Base-by-base conservation (phyloP, 75 land plant genomes). In the Cryptomeria japonica region DNA sequence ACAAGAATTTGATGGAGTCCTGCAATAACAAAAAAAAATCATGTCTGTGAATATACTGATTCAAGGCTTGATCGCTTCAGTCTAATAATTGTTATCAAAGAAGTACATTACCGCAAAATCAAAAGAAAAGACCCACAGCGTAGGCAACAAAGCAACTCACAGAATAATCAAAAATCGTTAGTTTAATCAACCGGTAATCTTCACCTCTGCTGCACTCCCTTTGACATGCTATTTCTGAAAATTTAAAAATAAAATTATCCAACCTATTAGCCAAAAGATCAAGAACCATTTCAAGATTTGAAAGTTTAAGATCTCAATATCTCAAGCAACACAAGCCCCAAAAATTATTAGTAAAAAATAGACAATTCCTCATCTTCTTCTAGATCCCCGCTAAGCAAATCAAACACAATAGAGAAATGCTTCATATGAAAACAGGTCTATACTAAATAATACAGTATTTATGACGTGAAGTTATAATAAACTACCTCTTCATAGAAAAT, bases 181-280 rank as follows among this genome's bases (percentile, higher is more conserved):
- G 95, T 91, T 98, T 95, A 83, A 98, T 89, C 89, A 98, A 82
- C 49, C 98, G 96, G 79, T 95, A 97, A 87, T 98, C 99, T 90
- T 98, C 99, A 61, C 98, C 99, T 90, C 96, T 94, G 90, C 99
- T 98, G 93, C 99, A 98, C 86, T 98, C 99, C 87, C 97, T 93
- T 80, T 95, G 95, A 88, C 99, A 98, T 38, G 89, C 89, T 53
- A 98, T 86, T 88, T 98, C 99, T 98, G 91, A 73, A 10, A 80
- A 16, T 37, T 10, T n/a, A 89, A 83, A 32, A 83, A 47, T 75
- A 15, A 61, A 88, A 34, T 16, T 34, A 75, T 75, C 15, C 15
- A 46, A 82, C 46, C 82, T 36, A 49, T 44, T 13, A 82, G 84
- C 53, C 18, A 44, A 82, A 82, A 44, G 14, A 42, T 31, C 3